Base-by-base conservation (phyloP, 306 rosid genomes). In the Herpetospermum pedunculosum region DNA sequence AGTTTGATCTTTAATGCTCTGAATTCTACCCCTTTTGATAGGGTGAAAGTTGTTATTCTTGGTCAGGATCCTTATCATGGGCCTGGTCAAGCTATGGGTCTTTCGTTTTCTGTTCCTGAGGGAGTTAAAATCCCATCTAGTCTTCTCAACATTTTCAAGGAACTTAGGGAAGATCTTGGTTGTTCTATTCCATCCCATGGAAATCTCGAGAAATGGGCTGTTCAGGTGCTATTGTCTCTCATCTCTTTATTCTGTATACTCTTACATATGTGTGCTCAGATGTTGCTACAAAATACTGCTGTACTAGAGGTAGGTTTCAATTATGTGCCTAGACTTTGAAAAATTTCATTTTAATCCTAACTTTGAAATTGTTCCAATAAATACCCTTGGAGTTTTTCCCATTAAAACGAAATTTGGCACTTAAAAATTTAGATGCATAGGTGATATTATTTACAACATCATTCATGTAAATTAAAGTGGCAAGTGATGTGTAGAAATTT, bases 41-140 rank as follows among this genome's bases (percentile, higher is more conserved):
- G 63, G 5, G 92, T 91, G 46, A 94, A 94, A 81, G 96, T 85
- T 78, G 97, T 91, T 1, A 88, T 91, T 75, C 94, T 94, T 68
- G 98, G 99, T 13, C 97, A 92, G 96, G 99, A 94, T 76, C 97
- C 97, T 65, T 94, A 94, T 88, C 99, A 94, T 75, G 96, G 97
- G 62, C 96, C 89, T 79, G 95, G 92, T 82, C 99, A 94, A 78
- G 99, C 99, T 30, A 94, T 89, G 99, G 99, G 99, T 38, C 96
- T 94, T 62, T 91, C 99, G 2, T 94, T 94, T 83, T 94, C 97
- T 19, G 99, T 94, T 5, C 99, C 99, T 0, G 86, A 85, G 70
- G 97, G 97, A 13, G 84, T 89, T 50, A 94, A 94, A 83, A 82
- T 89, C 14, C 97, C 99, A 25, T 81, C 99, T 3, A 94, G 99